Evolutionary conservation across 805 yeast species (phyloP), one percentile per base, ranked within the genome.

Genomic region (Spathaspora girioi): DNA sequence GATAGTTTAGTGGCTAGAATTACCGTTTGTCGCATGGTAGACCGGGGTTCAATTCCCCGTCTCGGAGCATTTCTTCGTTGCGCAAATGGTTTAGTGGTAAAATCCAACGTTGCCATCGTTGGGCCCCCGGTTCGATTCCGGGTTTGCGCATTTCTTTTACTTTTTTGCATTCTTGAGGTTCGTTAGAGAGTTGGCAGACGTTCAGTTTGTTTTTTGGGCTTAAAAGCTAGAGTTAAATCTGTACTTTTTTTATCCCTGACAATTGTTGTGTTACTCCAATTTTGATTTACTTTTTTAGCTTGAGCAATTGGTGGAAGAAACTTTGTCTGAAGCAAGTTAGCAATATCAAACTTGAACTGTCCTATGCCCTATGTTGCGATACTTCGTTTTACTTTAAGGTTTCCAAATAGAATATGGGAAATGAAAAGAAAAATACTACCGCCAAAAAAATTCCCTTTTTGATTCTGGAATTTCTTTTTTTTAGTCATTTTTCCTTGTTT

Each of bases 51-150:
- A 56, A 56, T 56, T 56, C 59, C 59, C 59, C 57, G 59, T 56
- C 59, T 52, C 57, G 59, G 59, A 56, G 59, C 53, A 46, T 43
- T 49, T 50, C 27, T 18, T n/a, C 31, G 42, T 46, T 14, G 56
- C 56, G 56, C 56, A 50, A 48, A 50, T 54, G 54, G 67, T 63
- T 63, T 63, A 63, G 67, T 63, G 67, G 67, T 63, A 63, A 63
- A 63, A 63, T 63, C 62, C 58, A 61, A 57, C 67, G 59, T 63
- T 63, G 64, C 67, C 67, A 63, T 60, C 62, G 67, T 57, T 61
- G 58, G 63, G 67, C 67, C 67, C 67, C 66, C 62, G 66, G 67
- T 63, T 63, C 67, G 66, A 63, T 63, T 63, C 67, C 66, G 62
- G 66, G 67, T 59, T 58, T 57, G 64, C 63, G 67, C 67, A 63